Conservation (phyloP, 1,139 yeast species). For the Lipomyces yarrowii region DNA sequence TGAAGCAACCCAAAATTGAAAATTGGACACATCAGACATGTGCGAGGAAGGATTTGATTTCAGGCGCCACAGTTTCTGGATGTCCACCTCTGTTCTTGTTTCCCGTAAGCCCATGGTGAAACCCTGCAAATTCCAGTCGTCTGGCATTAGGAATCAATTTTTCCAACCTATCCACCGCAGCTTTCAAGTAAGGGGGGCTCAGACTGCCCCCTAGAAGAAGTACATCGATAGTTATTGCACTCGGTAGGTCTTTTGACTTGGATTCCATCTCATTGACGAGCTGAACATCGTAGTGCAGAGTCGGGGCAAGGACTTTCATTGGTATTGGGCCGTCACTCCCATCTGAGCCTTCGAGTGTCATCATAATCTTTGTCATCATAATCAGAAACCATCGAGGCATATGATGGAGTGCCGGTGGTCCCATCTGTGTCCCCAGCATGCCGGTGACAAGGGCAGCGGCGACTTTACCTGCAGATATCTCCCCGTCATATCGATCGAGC, state of each 20-base stretch:
- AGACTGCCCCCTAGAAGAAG: background rate
- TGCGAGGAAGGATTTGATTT: background rate
- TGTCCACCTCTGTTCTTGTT: background rate
- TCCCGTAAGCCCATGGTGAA: background rate
- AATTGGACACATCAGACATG: background rate
- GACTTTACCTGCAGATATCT: background rate
- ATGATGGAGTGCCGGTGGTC: background rate
- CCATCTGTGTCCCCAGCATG: background rate
- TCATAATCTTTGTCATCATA: background rate
- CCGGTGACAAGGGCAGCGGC: background rate
- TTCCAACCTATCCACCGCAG: background rate
- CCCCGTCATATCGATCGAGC: background rate
- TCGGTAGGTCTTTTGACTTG: background rate
- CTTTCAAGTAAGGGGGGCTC: background rate
- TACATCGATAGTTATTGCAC: background rate
- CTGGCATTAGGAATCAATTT: background rate
- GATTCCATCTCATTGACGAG: background rate
- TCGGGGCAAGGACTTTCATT: background rate
- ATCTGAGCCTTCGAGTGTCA: background rate
- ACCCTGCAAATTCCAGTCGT: background rate
- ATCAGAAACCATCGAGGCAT: background rate
- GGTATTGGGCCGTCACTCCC: background rate
- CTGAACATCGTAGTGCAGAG: background rate
- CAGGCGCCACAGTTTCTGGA: background rate
- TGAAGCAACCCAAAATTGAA: too few species aligned